Base-by-base conservation (phyloP, 768 basidiomycete genomes). In the Leccinum incarnatum region DNA sequence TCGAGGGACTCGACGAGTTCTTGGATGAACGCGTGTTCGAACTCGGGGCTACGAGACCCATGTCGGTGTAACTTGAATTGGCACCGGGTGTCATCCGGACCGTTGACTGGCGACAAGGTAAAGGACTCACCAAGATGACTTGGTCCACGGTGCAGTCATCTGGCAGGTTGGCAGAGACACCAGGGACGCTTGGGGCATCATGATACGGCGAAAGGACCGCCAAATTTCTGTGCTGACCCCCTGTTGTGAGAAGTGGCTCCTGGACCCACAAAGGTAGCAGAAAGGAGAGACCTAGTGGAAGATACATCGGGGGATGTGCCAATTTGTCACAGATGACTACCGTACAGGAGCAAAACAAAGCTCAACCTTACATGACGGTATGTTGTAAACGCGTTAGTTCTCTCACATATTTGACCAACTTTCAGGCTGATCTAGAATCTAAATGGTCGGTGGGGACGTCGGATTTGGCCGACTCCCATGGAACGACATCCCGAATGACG, bases 151-250 rank as follows among this genome's bases (percentile, higher is more conserved):
- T 65, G 61, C 78, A 76, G 65, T 78, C 77, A 27, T 53, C 64
- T 8, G 78, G 75, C 7, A 79, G 70, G 48, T 63, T 56, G 23
- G 54, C 62, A 47, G 64, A 58, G 45, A 75, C 59, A 8, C 74
- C 75, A 14, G 60, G 58, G 10, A 71, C 60, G 19, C 63, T 62
- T 12, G 72, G 70, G 1, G 72, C 71, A 53, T 70, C 65, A 48
- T 67, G 69, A 58, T 78, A 78, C 5, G 78, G 76, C 2, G 74
- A 71, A 51, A 79, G 60, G 56, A 70, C 76, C 11, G 71, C 76
- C 17, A 79, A 25, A 32, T 54, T 37, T 10, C 51, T 53, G 23
- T 56, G 54, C n/a, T 19, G 59, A 23, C 32, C 34, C 17, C 15
- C 10, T 17, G 19, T 1, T 17, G 23, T 17, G 51, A 27, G 4